These are phyloP conservation scores for Gomphus sp. DNA, from an alignment of 1,284 basidiomycete genomes.

Conservation along the genomic window DNA sequence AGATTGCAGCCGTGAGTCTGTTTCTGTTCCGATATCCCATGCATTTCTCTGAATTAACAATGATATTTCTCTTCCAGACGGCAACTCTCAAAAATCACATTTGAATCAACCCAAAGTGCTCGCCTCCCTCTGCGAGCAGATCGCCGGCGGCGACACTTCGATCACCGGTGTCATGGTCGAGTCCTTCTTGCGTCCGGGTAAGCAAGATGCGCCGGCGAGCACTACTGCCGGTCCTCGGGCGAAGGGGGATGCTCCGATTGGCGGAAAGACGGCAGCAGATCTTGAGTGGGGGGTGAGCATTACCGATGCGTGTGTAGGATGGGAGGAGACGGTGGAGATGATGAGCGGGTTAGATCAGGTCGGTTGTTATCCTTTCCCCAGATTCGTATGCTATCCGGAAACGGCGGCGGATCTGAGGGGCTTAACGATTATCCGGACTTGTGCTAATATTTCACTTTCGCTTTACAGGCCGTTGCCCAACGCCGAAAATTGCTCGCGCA, in stretches of 20 bases:
- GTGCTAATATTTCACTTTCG: neutral
- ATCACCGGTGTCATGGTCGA: too few species aligned
- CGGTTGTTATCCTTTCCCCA: neutral
- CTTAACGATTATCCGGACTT: too few species aligned
- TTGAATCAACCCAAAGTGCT: too few species aligned
- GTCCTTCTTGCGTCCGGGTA: conserved; percentile 17
- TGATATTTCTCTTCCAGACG: too few species aligned
- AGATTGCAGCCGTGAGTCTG: conserved; percentile 67
- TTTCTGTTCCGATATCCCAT: too few species aligned
- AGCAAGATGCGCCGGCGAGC: conserved; percentile 19
- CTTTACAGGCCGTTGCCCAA: neutral
- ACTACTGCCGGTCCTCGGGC: neutral
- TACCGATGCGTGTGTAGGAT: conserved; percentile 61
- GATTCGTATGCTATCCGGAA: too few species aligned
- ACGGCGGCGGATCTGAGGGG: too few species aligned
- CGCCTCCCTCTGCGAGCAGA: too few species aligned
- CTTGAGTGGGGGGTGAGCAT: conserved; percentile 53
- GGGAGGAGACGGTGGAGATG: conserved; percentile 76
- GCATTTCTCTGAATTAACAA: too few species aligned
- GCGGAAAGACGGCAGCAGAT: conserved; percentile 83
- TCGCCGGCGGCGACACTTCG: too few species aligned
- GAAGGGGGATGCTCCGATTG: conserved; percentile 74
- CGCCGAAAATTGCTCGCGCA: too few species aligned
- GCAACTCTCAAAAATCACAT: too few species aligned
- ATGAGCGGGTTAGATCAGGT: conserved; percentile 64